Evolutionary conservation across 768 basidiomycete genomes (phyloP).

Genomic region (Mycena leptocephala): DNA sequence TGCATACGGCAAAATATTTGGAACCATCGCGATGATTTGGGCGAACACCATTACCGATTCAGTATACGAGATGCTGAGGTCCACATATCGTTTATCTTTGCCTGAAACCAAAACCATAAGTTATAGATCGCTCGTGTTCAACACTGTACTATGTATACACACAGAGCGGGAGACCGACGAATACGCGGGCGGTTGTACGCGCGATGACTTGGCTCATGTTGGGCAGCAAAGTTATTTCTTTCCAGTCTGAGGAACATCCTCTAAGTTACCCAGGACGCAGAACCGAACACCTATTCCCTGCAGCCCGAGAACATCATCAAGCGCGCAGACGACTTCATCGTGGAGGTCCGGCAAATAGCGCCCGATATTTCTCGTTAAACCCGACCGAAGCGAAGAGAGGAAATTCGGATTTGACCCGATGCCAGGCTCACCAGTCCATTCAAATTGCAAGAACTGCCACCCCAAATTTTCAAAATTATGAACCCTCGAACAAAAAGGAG

Average conservation of each 20-base stretch:
- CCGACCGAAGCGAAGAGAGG: background rate
- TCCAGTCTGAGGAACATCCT: slow-evolving; percentile 15
- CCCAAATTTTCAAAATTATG: background rate
- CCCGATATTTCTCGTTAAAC: background rate
- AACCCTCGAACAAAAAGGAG: too few relatives aligned
- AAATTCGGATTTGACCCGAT: background rate
- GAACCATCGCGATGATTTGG: background rate
- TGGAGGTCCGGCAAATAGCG: background rate
- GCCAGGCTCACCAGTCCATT: background rate
- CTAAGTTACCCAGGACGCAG: too few relatives aligned
- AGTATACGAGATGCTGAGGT: background rate
- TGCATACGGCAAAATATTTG: slow-evolving; percentile 2
- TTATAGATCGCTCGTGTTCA: background rate
- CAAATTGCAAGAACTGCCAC: background rate
- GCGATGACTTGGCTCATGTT: background rate
- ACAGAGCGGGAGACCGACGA: slow-evolving; percentile 23
- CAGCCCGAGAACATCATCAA: background rate
- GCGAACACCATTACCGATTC: background rate
- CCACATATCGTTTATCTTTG: background rate
- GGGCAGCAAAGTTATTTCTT: background rate
- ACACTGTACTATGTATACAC: background rate
- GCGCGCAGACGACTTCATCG: background rate
- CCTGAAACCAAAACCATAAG: background rate
- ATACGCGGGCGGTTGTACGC: background rate
- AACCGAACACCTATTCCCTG: too few relatives aligned